Evolutionary conservation across 2,329 filamentous ascomycete species (phyloP), one percentile per base, ranked within the genome.

Genomic region (Fusarium luffae): DNA sequence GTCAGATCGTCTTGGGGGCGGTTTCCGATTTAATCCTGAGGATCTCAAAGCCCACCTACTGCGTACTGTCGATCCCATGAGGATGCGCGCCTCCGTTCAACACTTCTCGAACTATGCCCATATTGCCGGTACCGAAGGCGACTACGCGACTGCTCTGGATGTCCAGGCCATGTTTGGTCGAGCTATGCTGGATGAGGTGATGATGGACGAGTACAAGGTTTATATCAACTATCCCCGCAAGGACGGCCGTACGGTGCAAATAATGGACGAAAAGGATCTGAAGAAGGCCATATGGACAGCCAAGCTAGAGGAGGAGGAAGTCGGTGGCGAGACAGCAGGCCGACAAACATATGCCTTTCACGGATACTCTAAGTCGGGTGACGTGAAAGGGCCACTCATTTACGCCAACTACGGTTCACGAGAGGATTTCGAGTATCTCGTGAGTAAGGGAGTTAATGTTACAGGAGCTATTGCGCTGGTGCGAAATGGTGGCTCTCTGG

Each of bases 391-490:
- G 0, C 94, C 92, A 21, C 79, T 98, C 46, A 88, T 99, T 2
- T 99, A 97, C 78, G 95, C 92, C 55, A 98, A 98, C 80, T 97
- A 94, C 75, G 97, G 96, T 14, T 92, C 93, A 44, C 87, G 89
- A 52, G 89, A 93, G 44, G 96, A 99, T 77, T 98, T 97, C 77
- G 85, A 92, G 76, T 82, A 80, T 56, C 82, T 99, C 28, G 83
- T 86, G 62, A 89, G 94, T 56, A 87, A 87, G 68, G 92, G 90
- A 0, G 86, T 98, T 64, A 85, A 92, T 28, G 86, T 93, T 2
- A 87, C 90, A 54, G 94, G 93, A 14, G 90, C 93, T 5, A 93
- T 99, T 75, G 94, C 90, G 2, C 82, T 99, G 34, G 92, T 98
- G 21, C 87, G 93, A 60, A 92, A 96, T 77, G 90, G 92, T 72